Base-by-base conservation (phyloP, 495 filamentous ascomycete genomes). In the Neurospora sp. region DNA sequence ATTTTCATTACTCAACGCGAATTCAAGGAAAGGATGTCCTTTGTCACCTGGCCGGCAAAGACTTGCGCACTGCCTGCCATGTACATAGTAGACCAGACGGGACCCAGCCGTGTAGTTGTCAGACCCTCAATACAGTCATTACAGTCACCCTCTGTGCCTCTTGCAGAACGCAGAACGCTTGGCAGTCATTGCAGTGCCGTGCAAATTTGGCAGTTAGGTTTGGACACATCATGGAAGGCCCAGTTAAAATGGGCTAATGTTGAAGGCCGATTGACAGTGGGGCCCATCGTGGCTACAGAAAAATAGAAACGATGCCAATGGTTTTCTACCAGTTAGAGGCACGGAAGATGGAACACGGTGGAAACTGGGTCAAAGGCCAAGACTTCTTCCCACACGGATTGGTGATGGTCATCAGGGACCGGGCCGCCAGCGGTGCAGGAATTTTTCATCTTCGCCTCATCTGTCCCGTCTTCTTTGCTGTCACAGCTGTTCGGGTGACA, bases 11-110 rank as follows among this genome's bases (percentile, higher is more conserved):
- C 73, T 70, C 54, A 39, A 62, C 45, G 34, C 7, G 19, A 45
- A 54, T 42, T 73, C 59, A 28, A n/a, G 39, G 40, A 54, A 36
- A 54, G 11, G 71, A 62, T 66, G 34, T 28, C 54, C 54, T 54
- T 72, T 70, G 71, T 75, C 73, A 72, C 73, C 71, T 75, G 73
- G 40, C 62, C 71, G 21, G 24, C 24, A 62, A 17, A 59, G 24
- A 62, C 24, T 31, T 62, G 42, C 42, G 45, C 48, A 13, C 54
- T 31, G 13, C 54, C 54, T 66, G 28, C 54, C 54, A 66, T 31
- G 54, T 34, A 62, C 54, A 19, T 62, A n/a, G 19, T 45, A 17
- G 24, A 17, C 28, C 15, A 17, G 24, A 28, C 28, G 11, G 54
- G 54, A 66, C 28, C 54, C 54, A 66, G 28, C 54, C 24, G 54